Evolutionary conservation across 345 rosid species (phyloP).

Genomic region (Boechera stricta): DNA sequence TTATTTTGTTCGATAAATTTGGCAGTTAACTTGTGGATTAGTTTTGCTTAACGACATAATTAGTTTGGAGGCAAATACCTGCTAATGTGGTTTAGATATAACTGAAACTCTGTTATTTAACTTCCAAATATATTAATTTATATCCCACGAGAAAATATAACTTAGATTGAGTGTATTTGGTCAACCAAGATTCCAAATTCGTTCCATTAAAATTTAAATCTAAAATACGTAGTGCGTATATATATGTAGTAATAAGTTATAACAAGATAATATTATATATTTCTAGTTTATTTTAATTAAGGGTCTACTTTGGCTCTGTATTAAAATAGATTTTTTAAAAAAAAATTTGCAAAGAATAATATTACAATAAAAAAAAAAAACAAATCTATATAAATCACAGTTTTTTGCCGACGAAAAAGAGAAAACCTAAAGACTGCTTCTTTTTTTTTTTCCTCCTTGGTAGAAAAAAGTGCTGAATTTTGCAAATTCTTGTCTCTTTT

Average conservation of each 20-base stretch:
- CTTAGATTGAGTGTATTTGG: constrained; percentile 36
- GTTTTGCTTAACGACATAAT: constrained; percentile 25
- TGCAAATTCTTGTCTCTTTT: constrained; percentile 10
- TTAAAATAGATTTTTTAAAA: background rate
- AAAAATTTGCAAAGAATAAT: background rate
- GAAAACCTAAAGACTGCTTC: constrained; percentile 25
- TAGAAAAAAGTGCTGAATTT: constrained; percentile 21
- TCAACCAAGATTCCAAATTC: constrained; percentile 34
- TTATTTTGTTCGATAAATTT: background rate
- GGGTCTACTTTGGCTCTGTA: constrained; percentile 14
- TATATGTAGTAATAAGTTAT: no score
- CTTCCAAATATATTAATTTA: background rate
- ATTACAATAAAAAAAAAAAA: background rate
- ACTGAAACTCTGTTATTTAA: constrained; percentile 9
- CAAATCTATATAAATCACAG: constrained; percentile 27
- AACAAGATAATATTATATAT: background rate
- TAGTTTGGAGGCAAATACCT: background rate
- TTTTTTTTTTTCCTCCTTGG: background rate
- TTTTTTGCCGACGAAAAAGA: constrained; percentile 38
- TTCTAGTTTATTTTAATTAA: background rate
- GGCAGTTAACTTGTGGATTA: constrained; percentile 33
- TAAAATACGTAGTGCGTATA: constrained; percentile 13
- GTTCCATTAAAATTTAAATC: background rate
- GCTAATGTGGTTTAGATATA: constrained; percentile 33
- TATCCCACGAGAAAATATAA: background rate